phyloP scores from a whole-genome alignment of 176 grass and related monocot species.

The Pharus latifolius region DNA sequence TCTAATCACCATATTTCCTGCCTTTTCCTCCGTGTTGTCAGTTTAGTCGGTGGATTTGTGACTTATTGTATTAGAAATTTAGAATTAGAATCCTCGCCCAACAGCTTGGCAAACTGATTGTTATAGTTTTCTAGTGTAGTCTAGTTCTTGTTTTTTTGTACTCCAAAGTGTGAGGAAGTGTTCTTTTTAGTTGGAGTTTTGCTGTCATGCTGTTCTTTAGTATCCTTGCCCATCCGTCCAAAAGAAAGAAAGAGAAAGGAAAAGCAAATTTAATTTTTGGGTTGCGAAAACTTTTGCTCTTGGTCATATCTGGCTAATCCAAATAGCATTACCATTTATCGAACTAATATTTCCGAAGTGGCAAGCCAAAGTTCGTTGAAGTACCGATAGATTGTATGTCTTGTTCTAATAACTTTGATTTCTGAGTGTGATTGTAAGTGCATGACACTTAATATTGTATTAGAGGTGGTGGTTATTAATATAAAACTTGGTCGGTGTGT shows the following conservation, averaged over 20 bases:
- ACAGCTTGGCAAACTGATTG: constrained; percentile 17
- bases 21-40: not conserved
- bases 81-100: not conserved
- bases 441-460: no score
- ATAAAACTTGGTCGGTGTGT: no score
- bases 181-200: constrained; percentile 13
- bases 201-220: constrained; percentile 19
- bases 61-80: not conserved
- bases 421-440: no score
- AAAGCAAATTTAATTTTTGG: not conserved
- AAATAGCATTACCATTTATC: no score
- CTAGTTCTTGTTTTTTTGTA: not conserved
- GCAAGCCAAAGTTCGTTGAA: no score
- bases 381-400: no score
- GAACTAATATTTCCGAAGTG: no score
- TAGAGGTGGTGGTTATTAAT: no score
- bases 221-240: not conserved
- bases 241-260: not conserved
- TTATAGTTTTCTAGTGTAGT: not conserved
- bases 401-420: no score
- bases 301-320: no score
- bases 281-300: no score
- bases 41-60: constrained; percentile 6
- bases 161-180: constrained; percentile 25
- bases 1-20: not conserved